These are phyloP conservation scores for Tephrocybe sp. DNA, from an alignment of 768 basidiomycete species.

Conservation along the genomic window DNA sequence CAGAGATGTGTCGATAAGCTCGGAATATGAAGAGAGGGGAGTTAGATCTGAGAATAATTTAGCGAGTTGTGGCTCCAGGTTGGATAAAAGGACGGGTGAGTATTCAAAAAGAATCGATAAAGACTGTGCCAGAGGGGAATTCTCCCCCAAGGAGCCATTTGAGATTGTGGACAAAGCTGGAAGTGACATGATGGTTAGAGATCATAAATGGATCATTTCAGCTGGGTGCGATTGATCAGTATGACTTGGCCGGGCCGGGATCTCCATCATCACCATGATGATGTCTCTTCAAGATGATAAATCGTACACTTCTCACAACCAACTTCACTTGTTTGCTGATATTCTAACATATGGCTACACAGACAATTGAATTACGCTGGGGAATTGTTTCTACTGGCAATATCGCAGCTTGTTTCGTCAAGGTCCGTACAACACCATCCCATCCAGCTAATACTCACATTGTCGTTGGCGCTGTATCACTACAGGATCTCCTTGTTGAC, in stretches of 20 bases:
- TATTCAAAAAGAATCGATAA: slow-evolving; percentile 45
- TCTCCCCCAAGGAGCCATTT: slow-evolving; percentile 24
- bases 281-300: no score
- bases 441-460: neutral
- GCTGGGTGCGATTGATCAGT: neutral
- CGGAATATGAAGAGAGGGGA: slow-evolving; percentile 38
- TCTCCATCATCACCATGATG: neutral
- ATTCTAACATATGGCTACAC: slow-evolving; percentile 26
- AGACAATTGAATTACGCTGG: slow-evolving; percentile 61
- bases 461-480: neutral
- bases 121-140: slow-evolving; percentile 32
- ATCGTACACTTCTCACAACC: neutral
- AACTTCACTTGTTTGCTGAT: neutral
- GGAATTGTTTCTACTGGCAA: slow-evolving; percentile 83
- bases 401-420: slow-evolving; percentile 67
- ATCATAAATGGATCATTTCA: no score
- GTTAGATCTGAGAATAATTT: slow-evolving; percentile 22
- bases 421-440: slow-evolving; percentile 34
- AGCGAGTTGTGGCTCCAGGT: slow-evolving; percentile 50
- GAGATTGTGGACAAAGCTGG: slow-evolving; percentile 33
- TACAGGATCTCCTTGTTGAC: slow-evolving; percentile 72
- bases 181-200: slow-evolving; percentile 18
- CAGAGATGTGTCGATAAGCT: slow-evolving; percentile 56
- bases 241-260: neutral
- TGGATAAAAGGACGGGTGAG: slow-evolving; percentile 46